These are phyloP conservation scores for Aspergillus amoenus DNA, from an alignment of 2,329 filamentous ascomycete species.

Conservation along the genomic window DNA sequence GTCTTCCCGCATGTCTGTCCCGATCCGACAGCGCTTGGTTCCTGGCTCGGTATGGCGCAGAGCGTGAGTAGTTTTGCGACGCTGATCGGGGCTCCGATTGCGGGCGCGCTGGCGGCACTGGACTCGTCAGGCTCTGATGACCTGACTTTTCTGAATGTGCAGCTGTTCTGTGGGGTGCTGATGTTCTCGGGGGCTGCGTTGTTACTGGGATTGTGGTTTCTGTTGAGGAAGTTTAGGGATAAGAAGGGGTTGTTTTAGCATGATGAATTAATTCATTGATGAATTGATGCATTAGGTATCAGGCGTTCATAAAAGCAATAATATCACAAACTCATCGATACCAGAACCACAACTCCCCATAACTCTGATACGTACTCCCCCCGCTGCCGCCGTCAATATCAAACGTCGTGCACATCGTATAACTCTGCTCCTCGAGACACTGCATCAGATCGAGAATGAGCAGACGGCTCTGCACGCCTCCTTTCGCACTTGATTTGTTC, in stretches of 20 bases:
- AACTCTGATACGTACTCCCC: conserved; percentile 3
- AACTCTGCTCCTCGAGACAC: conserved; percentile 5
- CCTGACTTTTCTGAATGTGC: conserved; percentile 43
- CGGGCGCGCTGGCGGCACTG: conserved; percentile 45
- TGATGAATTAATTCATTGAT: not conserved
- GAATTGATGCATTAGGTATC: not conserved
- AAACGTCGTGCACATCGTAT: conserved; percentile 5
- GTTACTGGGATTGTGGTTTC: conserved; percentile 25
- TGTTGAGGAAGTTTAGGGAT: conserved; percentile 16
- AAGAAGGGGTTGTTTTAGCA: conserved; percentile 12
- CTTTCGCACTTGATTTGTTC: not conserved
- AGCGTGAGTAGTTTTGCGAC: conserved; percentile 49
- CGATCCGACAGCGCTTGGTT: conserved; percentile 46
- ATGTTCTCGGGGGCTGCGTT: conserved; percentile 40
- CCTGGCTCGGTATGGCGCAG: conserved; percentile 53
- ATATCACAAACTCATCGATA: conserved; percentile 3
- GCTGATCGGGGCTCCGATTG: conserved; percentile 50
- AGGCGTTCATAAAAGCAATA: too few species aligned
- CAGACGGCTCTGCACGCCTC: not conserved
- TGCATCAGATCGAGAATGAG: conserved; percentile 5
- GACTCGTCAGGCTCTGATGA: conserved; percentile 26
- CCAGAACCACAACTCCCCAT: conserved; percentile 10
- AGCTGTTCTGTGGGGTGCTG: conserved; percentile 45
- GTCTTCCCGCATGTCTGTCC: conserved; percentile 52
- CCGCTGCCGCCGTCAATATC: conserved; percentile 6